Evolutionary conservation across 225 moss, liverwort and hornwort species (phyloP), one percentile per base, ranked within the genome.

Genomic region (Anthoceros angustus): DNA sequence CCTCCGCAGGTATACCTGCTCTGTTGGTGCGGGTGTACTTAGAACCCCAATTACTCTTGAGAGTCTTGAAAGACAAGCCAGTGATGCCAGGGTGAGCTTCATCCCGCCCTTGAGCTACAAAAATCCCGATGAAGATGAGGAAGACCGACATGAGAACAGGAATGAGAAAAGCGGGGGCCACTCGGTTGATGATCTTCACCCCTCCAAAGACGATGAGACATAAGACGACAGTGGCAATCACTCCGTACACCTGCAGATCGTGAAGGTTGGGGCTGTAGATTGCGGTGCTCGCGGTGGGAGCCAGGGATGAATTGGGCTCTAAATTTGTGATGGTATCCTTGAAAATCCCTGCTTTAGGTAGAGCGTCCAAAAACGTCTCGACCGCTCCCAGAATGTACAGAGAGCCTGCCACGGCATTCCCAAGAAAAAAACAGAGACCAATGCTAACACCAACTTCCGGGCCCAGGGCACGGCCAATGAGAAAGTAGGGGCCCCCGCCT

Each of bases 401-500:
- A 61, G 94, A 78, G 67, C 84, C 94, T 67, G 94, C 94, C 39
- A 95, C 90, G 65, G 94, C 90, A 75, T 90, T 95, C 60, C 90
- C 94, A 43, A 95, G 88, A 71, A 95, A 95, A 79, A 95, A 95
- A 74, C 94, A 95, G 48, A 95, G 77, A 18, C 94, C 94, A 79
- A 95, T 95, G 65, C 94, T 95, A 65, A 95, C 94, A 60, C 94
- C 94, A 73, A 95, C 94, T 77, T 95, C 94, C 65, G 94, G 94
- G 79, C 94, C 94, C 43, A 95, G 85, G 41, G 94, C 94, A 70
- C 94, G 86, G 64, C 94, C 94, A 72, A 90, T 95, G 32, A 90
- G 80, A 70, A 90, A 95, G 65, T 95, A 95, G 62, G 90, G 94
- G 69, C 94, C 94, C 71, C 94, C 94, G 71, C 94, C 94, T 90